Evolutionary conservation across 176 grass and related monocot genomes (phyloP).

Genomic region (Oryza australiensis): DNA sequence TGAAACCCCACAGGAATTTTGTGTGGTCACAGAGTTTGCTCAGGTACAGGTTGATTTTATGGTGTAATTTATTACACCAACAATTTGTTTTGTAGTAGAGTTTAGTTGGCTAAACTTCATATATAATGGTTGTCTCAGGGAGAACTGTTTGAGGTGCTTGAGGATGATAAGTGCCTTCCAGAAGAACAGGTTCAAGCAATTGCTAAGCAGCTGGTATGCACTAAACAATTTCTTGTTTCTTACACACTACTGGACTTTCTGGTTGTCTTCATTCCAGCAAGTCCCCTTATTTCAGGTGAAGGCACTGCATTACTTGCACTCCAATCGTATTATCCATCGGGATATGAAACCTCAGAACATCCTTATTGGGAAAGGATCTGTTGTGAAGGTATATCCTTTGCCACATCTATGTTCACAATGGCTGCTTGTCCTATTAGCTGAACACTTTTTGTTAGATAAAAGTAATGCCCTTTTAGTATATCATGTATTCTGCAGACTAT

Average conservation of each 20-base stretch:
- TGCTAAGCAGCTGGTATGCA: slow-evolving; percentile 88
- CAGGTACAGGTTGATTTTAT: slow-evolving; percentile 56
- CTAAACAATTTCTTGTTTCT: background rate
- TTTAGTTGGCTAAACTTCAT: background rate
- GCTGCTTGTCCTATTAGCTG: background rate
- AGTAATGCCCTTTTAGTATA: background rate
- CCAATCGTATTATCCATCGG: slow-evolving; percentile 89
- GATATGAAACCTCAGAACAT: slow-evolving; percentile 99
- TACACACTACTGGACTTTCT: background rate
- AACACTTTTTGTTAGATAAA: background rate
- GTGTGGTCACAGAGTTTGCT: slow-evolving; percentile 96
- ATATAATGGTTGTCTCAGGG: slow-evolving; percentile 52
- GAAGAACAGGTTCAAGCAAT: slow-evolving; percentile 98
- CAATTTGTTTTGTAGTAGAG: background rate
- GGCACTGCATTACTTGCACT: slow-evolving; percentile 91
- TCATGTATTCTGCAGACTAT: background rate
- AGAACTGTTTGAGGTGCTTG: slow-evolving; percentile 96
- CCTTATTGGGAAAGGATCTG: slow-evolving; percentile 86
- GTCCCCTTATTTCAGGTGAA: slow-evolving; percentile 62
- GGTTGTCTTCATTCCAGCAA: slow-evolving; percentile 1
- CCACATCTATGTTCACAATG: background rate
- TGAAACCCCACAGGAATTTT: slow-evolving; percentile 96
- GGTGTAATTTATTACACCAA: slow-evolving; percentile 11
- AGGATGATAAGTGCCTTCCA: slow-evolving; percentile 94
- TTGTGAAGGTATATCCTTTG: slow-evolving; percentile 75